Evolutionary conservation across 225 moss, liverwort and hornwort genomes (phyloP).

Genomic region (Straminergon stramineum): DNA sequence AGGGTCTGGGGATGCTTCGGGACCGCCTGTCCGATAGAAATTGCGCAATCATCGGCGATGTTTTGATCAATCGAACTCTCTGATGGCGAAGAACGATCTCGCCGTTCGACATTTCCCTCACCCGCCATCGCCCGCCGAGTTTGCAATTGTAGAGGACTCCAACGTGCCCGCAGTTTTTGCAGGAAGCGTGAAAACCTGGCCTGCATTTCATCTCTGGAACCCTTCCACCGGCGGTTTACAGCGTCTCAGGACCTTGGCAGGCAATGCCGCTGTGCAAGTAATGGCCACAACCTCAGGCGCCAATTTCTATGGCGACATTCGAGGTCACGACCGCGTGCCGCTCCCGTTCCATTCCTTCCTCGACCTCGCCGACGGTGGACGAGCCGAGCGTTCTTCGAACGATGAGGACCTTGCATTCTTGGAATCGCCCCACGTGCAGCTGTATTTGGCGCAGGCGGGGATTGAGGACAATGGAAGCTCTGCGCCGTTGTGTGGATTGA

Average conservation of each 20-base stretch:
- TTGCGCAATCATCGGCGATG: not conserved
- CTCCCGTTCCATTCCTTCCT: slow-evolving; percentile 59
- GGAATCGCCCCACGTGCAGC: slow-evolving; percentile 16
- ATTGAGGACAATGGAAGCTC: slow-evolving; percentile 1
- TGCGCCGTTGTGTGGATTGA: slow-evolving; percentile 41
- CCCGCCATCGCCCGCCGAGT: slow-evolving; percentile 10
- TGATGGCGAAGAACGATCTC: slow-evolving; percentile 14
- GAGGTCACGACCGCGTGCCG: slow-evolving; percentile 66
- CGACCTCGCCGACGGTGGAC: slow-evolving; percentile 18
- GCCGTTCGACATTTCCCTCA: not conserved
- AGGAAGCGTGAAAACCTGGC: slow-evolving; percentile 45
- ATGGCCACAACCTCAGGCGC: slow-evolving; percentile 62
- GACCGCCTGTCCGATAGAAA: not conserved
- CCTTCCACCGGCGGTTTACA: slow-evolving; percentile 52
- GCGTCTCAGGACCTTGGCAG: slow-evolving; percentile 59
- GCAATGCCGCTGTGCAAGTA: slow-evolving; percentile 54
- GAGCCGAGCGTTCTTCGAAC: not conserved
- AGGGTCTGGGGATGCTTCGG: not conserved
- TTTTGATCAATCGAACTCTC: not conserved
- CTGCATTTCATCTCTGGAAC: slow-evolving; percentile 52
- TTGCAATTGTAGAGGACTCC: slow-evolving; percentile 22
- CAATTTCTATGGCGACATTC: slow-evolving; percentile 81
- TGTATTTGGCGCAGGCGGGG: slow-evolving; percentile 70
- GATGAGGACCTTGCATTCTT: not conserved
- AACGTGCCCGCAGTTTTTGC: slow-evolving; percentile 44